Evolutionary conservation across 495 filamentous ascomycete species (phyloP).

Genomic region (Aspergillus heteromorphus): DNA sequence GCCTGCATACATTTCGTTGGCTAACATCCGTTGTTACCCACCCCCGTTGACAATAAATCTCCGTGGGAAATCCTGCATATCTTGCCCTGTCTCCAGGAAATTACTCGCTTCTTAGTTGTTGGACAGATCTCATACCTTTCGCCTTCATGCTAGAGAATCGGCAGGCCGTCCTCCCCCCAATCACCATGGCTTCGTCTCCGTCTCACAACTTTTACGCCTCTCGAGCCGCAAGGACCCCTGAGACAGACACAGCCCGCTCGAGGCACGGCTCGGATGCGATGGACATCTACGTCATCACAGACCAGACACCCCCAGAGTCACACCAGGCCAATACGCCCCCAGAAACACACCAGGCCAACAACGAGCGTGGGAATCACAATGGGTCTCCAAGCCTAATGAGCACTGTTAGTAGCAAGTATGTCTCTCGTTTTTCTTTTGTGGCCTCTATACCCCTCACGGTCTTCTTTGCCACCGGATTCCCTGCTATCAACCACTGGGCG

Average conservation of each 20-base stretch:
- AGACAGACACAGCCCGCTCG: slow-evolving; percentile 26
- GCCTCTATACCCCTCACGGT: not conserved
- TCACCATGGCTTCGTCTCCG: slow-evolving; percentile 16
- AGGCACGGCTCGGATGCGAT: slow-evolving; percentile 40
- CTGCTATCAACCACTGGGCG: not conserved
- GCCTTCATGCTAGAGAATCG: slow-evolving; percentile 15
- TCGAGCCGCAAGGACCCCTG: slow-evolving; percentile 24
- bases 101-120: not conserved
- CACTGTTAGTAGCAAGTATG: slow-evolving; percentile 30
- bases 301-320: slow-evolving; percentile 28
- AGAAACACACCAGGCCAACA: slow-evolving; percentile 17
- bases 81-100: not conserved
- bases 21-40: not conserved
- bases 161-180: slow-evolving; percentile 12
- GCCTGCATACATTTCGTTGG: not conserved
- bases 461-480: not conserved
- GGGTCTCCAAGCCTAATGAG: slow-evolving; percentile 22
- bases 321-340: slow-evolving; percentile 20
- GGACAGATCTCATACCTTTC: not conserved
- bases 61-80: not conserved
- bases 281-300: slow-evolving; percentile 38
- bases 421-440: slow-evolving; percentile 14
- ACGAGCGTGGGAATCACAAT: slow-evolving; percentile 27
- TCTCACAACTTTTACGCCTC: slow-evolving; percentile 25
- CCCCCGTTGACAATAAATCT: not conserved